Percentiles rank a stretch among this genome's conserved stretches.
These are phyloP conservation scores for Leishmania amazonensis DNA, from an alignment of 208 protist genomes.

Conservation along the genomic window DNA sequence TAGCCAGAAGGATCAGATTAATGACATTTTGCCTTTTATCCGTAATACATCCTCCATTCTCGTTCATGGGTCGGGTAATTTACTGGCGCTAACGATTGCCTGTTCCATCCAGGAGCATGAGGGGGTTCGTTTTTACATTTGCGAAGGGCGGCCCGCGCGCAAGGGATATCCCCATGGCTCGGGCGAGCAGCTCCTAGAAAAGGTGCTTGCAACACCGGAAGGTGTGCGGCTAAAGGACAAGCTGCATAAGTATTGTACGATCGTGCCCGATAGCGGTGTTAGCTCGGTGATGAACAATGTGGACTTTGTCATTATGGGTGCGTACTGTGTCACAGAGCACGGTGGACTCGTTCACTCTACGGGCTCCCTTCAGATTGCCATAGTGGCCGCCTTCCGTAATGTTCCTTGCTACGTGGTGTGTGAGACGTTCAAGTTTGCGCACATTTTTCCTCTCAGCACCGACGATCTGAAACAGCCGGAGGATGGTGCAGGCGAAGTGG, in stretches of 20 bases:
- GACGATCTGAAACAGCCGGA: conserved; percentile 87
- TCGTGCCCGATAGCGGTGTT: conserved; percentile 91
- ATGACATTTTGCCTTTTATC: conserved; percentile 87
- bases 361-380: conserved; percentile 97
- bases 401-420: conserved; percentile 99
- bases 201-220: conserved; percentile 56
- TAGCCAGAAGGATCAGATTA: conserved; percentile 83
- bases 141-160: conserved; percentile 65
- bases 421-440: conserved; percentile 99
- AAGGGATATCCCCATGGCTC: conserved; percentile 58
- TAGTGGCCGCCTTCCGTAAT: conserved; percentile 94
- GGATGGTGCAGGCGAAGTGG: conserved; percentile 37
- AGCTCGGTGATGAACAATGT: conserved; percentile 89
- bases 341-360: conserved; percentile 99
- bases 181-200: conserved; percentile 54
- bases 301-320: conserved; percentile 97
- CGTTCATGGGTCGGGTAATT: conserved; percentile 78
- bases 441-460: conserved; percentile 97
- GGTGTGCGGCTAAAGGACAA: conserved; percentile 63
- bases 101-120: conserved; percentile 79
- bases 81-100: conserved; percentile 78
- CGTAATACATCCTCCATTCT: conserved; percentile 76
- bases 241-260: conserved; percentile 63
- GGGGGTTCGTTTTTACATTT: conserved; percentile 88
- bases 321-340: conserved; percentile 98